phyloP scores from a whole-genome alignment of 805 yeast species.

The Yamadazyma nakazawae region DNA sequence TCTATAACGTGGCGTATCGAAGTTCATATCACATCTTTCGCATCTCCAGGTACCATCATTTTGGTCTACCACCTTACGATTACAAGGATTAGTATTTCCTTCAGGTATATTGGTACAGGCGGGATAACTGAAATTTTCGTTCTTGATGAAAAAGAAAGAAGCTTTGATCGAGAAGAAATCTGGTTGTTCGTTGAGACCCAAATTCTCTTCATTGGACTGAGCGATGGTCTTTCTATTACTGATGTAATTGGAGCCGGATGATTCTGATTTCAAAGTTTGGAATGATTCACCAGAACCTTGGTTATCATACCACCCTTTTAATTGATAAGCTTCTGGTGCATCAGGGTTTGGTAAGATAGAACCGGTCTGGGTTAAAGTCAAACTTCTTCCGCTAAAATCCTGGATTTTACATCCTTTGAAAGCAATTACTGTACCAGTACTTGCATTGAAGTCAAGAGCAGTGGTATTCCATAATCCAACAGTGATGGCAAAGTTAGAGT shows the following conservation, averaged over 20 bases:
- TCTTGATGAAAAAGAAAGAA: slow-evolving; percentile 63
- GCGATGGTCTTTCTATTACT: slow-evolving; percentile 62
- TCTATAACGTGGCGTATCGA: slow-evolving; percentile 69
- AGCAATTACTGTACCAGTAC: slow-evolving; percentile 83
- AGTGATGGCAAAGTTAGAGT: slow-evolving; percentile 67
- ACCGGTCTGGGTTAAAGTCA: slow-evolving; percentile 78
- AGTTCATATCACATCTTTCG: slow-evolving; percentile 79
- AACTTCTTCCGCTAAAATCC: slow-evolving; percentile 83
- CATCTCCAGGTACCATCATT: slow-evolving; percentile 83
- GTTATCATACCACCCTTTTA: slow-evolving; percentile 94
- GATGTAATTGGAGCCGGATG: slow-evolving; percentile 37
- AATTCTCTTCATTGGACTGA: slow-evolving; percentile 60
- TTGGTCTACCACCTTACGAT: slow-evolving; percentile 75
- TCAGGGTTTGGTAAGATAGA: slow-evolving; percentile 81
- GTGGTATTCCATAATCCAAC: slow-evolving; percentile 89
- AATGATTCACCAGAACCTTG: slow-evolving; percentile 65
- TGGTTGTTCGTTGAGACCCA: slow-evolving; percentile 73
- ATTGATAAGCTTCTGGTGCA: slow-evolving; percentile 76
- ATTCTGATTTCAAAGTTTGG: slow-evolving; percentile 57
- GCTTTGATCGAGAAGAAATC: slow-evolving; percentile 80
- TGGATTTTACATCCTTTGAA: slow-evolving; percentile 85
- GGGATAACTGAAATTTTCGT: slow-evolving; percentile 82
- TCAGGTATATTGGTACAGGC: slow-evolving; percentile 65
- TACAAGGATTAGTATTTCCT: slow-evolving; percentile 44
- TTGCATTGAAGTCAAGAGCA: slow-evolving; percentile 72